Evolutionary conservation across 768 basidiomycete genomes (phyloP).

Genomic region (Boletus subparvulus): DNA sequence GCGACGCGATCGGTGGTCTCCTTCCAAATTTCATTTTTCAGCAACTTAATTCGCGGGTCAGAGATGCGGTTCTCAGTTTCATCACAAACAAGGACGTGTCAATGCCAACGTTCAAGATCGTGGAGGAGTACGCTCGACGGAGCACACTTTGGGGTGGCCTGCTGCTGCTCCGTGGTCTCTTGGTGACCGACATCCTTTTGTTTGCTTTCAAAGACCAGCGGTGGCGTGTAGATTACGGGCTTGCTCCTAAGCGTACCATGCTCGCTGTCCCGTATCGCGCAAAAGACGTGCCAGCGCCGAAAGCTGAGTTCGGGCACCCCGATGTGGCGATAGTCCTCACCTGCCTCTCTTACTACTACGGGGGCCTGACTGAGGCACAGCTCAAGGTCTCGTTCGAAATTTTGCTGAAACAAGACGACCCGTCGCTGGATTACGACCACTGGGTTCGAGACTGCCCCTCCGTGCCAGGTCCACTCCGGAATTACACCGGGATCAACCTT

Average conservation of each 20-base stretch:
- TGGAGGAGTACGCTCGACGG: slow-evolving; percentile 12
- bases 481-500: slow-evolving; percentile 42
- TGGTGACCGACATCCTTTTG: slow-evolving; percentile 41
- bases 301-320: slow-evolving; percentile 54
- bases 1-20: slow-evolving; percentile 2
- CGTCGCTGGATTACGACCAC: slow-evolving; percentile 38
- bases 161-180: slow-evolving; percentile 36
- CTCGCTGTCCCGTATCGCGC: slow-evolving; percentile 56
- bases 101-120: neutral
- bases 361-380: slow-evolving; percentile 41
- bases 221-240: slow-evolving; percentile 47
- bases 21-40: slow-evolving; percentile 18
- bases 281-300: slow-evolving; percentile 46
- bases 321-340: slow-evolving; percentile 48
- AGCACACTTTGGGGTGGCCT: slow-evolving; percentile 28
- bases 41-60: neutral
- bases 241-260: slow-evolving; percentile 33
- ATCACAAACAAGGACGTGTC: neutral
- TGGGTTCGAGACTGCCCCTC: slow-evolving; percentile 33
- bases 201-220: slow-evolving; percentile 39
- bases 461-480: slow-evolving; percentile 33
- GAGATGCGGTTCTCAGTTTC: neutral
- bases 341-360: slow-evolving; percentile 27
- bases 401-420: slow-evolving; percentile 42
- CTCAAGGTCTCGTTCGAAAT: slow-evolving; percentile 38